These are phyloP conservation scores for Acanthamoeba healyi DNA, from an alignment of 208 protist genomes.

Conservation along the genomic window DNA sequence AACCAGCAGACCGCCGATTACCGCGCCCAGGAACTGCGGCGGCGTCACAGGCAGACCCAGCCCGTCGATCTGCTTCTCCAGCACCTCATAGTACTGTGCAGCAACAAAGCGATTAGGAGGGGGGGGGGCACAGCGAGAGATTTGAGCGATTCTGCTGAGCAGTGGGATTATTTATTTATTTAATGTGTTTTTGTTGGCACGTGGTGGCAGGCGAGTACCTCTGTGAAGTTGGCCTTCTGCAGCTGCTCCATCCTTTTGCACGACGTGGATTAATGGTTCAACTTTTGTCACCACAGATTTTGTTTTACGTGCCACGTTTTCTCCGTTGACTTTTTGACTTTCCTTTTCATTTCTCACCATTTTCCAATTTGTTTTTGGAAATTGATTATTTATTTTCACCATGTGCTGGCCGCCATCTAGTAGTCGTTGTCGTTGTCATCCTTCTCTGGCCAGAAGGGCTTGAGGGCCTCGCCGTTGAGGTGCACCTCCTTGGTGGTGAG, in stretches of 20 bases:
- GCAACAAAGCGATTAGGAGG: too few relatives aligned
- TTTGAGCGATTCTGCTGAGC: neutral
- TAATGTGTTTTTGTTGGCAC: neutral
- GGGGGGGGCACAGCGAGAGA: neutral
- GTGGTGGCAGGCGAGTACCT: neutral
- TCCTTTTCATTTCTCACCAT: too few relatives aligned
- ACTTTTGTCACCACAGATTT: too few relatives aligned
- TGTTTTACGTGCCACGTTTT: too few relatives aligned
- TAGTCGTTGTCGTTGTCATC: neutral
- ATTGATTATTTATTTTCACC: too few relatives aligned
- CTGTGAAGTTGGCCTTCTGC: conserved; percentile 16
- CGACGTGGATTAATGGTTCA: neutral
- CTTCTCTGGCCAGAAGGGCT: neutral
- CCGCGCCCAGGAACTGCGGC: conserved; percentile 28
- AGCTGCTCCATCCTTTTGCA: neutral
- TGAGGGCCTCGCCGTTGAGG: neutral
- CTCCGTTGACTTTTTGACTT: too few relatives aligned
- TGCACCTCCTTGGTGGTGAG: neutral
- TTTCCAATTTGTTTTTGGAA: too few relatives aligned
- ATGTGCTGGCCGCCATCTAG: too few relatives aligned
- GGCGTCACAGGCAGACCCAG: conserved; percentile 8
- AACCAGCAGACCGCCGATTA: neutral
- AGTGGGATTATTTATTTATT: neutral
- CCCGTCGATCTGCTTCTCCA: conserved; percentile 40
- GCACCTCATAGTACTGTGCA: conserved; percentile 24